Percentiles rank a stretch among this genome's conserved stretches.
These are phyloP conservation scores for Ustilago loliicola DNA, from an alignment of 1,284 basidiomycete species.

Conservation along the genomic window DNA sequence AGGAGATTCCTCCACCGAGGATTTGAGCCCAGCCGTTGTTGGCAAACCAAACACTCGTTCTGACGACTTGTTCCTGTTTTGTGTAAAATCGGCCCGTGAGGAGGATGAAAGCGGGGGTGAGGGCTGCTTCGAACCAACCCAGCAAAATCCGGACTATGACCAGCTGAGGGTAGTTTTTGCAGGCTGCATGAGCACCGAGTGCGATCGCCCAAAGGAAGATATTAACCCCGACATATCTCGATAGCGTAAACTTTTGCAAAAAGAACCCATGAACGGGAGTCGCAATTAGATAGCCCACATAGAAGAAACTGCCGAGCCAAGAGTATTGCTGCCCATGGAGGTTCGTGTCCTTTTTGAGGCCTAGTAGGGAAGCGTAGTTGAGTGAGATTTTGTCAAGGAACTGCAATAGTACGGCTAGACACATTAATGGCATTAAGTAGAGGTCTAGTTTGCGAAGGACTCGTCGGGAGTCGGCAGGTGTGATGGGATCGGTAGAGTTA, in stretches of 20 bases:
- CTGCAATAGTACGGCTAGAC: conserved; percentile 55
- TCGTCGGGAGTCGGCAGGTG: conserved; percentile 37
- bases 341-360: conserved; percentile 58
- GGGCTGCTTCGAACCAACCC: conserved; percentile 63
- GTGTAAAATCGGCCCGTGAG: conserved; percentile 63
- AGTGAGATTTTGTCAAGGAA: conserved; percentile 66
- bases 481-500: conserved; percentile 17
- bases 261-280: conserved; percentile 44
- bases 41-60: conserved; percentile 59
- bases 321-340: conserved; percentile 61
- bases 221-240: conserved; percentile 53
- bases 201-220: conserved; percentile 72
- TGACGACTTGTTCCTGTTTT: conserved; percentile 51
- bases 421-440: conserved; percentile 65
- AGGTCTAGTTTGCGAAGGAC: conserved; percentile 66
- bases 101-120: conserved; percentile 60
- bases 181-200: conserved; percentile 59
- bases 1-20: conserved; percentile 58
- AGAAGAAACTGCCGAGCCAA: conserved; percentile 67
- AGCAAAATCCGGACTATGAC: conserved; percentile 64
- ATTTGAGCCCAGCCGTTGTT: conserved; percentile 66
- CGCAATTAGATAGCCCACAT: conserved; percentile 61
- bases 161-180: conserved; percentile 57
- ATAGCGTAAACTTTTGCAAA: conserved; percentile 59
- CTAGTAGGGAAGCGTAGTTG: conserved; percentile 63